These are phyloP conservation scores for Oxyria digyna DNA, from an alignment of 148 eudicot species.

Conservation along the genomic window DNA sequence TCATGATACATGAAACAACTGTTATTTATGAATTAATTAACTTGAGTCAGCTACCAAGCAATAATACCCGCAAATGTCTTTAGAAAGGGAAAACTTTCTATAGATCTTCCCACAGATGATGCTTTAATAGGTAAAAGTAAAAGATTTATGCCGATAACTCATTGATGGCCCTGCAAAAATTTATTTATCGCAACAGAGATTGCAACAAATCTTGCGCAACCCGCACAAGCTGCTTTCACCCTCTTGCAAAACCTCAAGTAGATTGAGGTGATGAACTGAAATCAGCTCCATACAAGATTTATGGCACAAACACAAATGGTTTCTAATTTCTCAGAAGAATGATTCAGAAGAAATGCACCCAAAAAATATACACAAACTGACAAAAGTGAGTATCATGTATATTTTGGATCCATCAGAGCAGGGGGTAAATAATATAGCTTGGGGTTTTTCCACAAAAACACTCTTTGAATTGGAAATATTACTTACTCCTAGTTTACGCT, in stretches of 20 bases:
- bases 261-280: neutral
- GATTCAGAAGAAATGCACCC: neutral
- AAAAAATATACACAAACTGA: neutral
- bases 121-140: neutral
- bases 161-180: constrained; percentile 55
- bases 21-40: neutral
- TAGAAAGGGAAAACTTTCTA: neutral
- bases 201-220: constrained; percentile 91
- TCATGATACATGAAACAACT: neutral
- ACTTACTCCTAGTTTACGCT: neutral
- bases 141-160: neutral
- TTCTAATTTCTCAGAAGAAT: neutral
- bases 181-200: constrained; percentile 81
- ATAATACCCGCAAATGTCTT: neutral
- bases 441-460: neutral
- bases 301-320: neutral
- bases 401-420: neutral
- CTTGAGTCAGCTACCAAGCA: neutral
- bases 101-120: neutral
- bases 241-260: constrained; percentile 31
- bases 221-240: constrained; percentile 81
- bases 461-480: too few relatives aligned
- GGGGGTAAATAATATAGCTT: neutral
- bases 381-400: neutral
- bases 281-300: neutral